phyloP scores from a whole-genome alignment of 2,329 filamentous ascomycete genomes.

The Talaromyces sp. region DNA sequence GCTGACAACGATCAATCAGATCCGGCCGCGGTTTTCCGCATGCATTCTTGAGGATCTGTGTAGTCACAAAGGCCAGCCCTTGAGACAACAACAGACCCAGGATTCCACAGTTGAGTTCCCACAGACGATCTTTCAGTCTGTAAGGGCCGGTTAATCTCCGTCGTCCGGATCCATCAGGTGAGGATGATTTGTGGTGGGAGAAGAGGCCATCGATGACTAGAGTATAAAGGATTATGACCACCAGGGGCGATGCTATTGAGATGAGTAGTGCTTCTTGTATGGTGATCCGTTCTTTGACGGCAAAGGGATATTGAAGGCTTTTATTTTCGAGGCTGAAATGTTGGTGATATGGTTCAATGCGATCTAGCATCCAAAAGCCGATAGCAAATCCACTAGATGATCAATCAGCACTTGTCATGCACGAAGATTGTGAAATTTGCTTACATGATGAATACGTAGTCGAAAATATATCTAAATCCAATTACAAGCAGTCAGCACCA shows the following conservation, averaged over 20 bases:
- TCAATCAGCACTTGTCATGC: neutral
- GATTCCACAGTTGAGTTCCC: conserved; percentile 60
- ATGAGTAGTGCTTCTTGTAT: conserved; percentile 49
- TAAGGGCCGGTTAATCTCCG: conserved; percentile 46
- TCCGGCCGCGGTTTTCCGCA: conserved; percentile 59
- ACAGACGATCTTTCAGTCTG: conserved; percentile 54
- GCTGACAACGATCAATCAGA: conserved; percentile 54
- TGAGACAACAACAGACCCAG: conserved; percentile 55
- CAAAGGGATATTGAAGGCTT: conserved; percentile 57
- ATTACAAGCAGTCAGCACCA: neutral
- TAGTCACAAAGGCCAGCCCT: conserved; percentile 55
- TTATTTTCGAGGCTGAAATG: conserved; percentile 56
- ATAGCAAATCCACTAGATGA: conserved; percentile 37
- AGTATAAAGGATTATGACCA: conserved; percentile 54
- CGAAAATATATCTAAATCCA: conserved; percentile 50
- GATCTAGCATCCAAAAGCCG: conserved; percentile 52
- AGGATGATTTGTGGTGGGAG: conserved; percentile 47
- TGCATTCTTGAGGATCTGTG: conserved; percentile 56
- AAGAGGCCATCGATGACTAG: conserved; percentile 57
- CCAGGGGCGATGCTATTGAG: conserved; percentile 48
- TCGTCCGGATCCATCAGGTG: conserved; percentile 35
- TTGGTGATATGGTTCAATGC: conserved; percentile 54
- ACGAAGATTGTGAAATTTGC: conserved; percentile 21
- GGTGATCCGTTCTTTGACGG: conserved; percentile 53
- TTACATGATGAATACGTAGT: conserved; percentile 59